Base-by-base conservation (phyloP, 2,329 filamentous ascomycete species). In the Fusarium tupiense region DNA sequence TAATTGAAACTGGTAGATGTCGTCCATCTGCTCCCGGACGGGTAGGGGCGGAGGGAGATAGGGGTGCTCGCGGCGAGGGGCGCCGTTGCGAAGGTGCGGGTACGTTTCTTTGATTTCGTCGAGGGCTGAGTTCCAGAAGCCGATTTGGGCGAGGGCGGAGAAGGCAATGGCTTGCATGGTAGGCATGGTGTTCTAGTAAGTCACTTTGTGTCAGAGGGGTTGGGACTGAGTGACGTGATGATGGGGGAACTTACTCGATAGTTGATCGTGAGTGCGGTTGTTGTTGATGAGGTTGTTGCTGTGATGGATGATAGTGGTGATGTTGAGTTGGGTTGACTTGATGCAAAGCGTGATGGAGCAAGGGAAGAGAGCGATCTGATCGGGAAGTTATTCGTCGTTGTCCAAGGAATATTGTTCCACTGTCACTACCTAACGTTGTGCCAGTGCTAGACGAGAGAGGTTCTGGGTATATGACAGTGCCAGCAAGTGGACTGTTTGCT, bases 51-150 rank as follows among this genome's bases (percentile, higher is more conserved):
- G 49, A 3, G 49, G 49, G 17, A 52, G 17, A 14, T 24, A 52
- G 9, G 22, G 24, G 1, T 4, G 31, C 2, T 11, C 0, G 49
- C 49, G 49, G 31, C 8, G 49, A 9, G 49, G 31, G 0, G 31
- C 49, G 17, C 9, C 12, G 11, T 5, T 13, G 8, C 49, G 49
- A 2, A 52, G 22, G 6, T 3, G 12, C 5, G 49, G 49, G 8
- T 35, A 52, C 0, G 0, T 24, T 2, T 35, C 31, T 2, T 20
- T 35, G 6, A 52, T 5, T 14, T 20, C 22, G 0, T 35, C 22
- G 0, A 52, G 31, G 17, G 31, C 22, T 0, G 8, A 10, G 2
- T 35, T 35, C 49, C 49, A 52, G n/a, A 16, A 52, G 49, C 49
- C 49, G 22, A 52, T 5, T 20, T 14, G 49, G 6, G 22, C 8